phyloP scores from a whole-genome alignment of 371 early-diverging fungal genomes.

The Mucor saturninus region DNA sequence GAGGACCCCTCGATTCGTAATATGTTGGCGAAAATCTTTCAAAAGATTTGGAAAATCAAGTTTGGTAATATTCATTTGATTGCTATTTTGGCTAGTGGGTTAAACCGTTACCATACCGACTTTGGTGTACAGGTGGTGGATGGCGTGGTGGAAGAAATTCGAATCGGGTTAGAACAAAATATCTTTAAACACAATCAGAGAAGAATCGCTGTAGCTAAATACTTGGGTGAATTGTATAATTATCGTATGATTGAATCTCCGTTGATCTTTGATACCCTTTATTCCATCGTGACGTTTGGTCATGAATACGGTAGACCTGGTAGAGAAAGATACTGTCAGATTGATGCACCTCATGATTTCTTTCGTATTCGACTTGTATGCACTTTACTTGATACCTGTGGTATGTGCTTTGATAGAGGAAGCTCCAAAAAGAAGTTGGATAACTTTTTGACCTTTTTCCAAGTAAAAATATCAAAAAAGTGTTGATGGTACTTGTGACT shows the following conservation, averaged over 20 bases:
- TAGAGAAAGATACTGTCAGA: slow-evolving; percentile 63
- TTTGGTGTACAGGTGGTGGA: slow-evolving; percentile 91
- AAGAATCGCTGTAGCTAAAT: slow-evolving; percentile 81
- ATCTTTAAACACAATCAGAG: slow-evolving; percentile 91
- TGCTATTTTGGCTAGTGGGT: slow-evolving; percentile 80
- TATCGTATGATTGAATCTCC: slow-evolving; percentile 83
- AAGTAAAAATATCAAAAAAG: slow-evolving; percentile 41
- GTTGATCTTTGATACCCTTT: slow-evolving; percentile 84
- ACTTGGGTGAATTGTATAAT: slow-evolving; percentile 91
- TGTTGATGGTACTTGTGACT: neutral
- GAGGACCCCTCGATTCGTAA: slow-evolving; percentile 55
- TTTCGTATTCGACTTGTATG: slow-evolving; percentile 93
- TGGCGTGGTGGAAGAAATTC: slow-evolving; percentile 84
- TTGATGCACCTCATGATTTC: slow-evolving; percentile 89
- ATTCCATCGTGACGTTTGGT: slow-evolving; percentile 84
- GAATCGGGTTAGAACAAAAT: slow-evolving; percentile 82
- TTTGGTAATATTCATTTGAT: slow-evolving; percentile 83
- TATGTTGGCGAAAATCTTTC: slow-evolving; percentile 64
- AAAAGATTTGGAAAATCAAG: slow-evolving; percentile 93
- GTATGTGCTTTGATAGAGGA: slow-evolving; percentile 81
- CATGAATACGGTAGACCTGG: slow-evolving; percentile 83
- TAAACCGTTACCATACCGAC: slow-evolving; percentile 81
- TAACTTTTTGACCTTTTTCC: slow-evolving; percentile 77
- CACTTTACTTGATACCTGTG: slow-evolving; percentile 88
- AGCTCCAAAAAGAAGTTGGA: slow-evolving; percentile 70